Evolutionary conservation across 495 filamentous ascomycete genomes (phyloP).

Genomic region (Xylaria cubensis): DNA sequence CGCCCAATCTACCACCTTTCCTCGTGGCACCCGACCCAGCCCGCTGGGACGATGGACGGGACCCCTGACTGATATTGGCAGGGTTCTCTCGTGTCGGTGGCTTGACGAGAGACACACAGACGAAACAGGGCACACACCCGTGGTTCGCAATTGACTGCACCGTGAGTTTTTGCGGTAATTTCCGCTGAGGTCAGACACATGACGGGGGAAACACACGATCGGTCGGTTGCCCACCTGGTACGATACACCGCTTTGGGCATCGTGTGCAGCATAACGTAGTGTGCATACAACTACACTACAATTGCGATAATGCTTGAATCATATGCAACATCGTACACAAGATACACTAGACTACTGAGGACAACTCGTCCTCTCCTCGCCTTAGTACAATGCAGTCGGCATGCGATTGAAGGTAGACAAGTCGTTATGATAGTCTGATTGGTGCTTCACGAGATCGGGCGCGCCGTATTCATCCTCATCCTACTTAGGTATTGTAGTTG

Average conservation of each 20-base stretch:
- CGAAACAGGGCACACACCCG: slow-evolving; percentile 7
- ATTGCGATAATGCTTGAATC: slow-evolving; percentile 20
- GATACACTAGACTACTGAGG: neutral
- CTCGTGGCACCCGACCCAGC: slow-evolving; percentile 30
- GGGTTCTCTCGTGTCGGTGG: slow-evolving; percentile 17
- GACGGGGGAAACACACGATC: slow-evolving; percentile 7
- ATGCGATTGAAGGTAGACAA: neutral
- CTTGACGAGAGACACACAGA: slow-evolving; percentile 14
- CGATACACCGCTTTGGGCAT: neutral
- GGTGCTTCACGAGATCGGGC: neutral
- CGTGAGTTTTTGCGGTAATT: slow-evolving; percentile 8
- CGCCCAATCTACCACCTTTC: slow-evolving; percentile 20
- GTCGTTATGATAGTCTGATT: slow-evolving; percentile 10
- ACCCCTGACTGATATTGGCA: slow-evolving; percentile 21
- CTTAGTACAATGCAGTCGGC: neutral
- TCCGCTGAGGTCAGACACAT: slow-evolving; percentile 14
- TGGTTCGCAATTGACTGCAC: neutral
- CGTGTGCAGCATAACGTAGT: neutral
- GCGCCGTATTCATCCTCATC: neutral
- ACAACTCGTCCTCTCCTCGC: neutral
- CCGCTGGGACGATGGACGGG: slow-evolving; percentile 21
- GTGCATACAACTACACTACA: neutral
- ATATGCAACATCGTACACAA: slow-evolving; percentile 22
- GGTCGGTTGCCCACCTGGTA: neutral
- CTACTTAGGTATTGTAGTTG: neutral